phyloP scores from a whole-genome alignment of 306 rosid genomes.

The Rubus parviflorus region DNA sequence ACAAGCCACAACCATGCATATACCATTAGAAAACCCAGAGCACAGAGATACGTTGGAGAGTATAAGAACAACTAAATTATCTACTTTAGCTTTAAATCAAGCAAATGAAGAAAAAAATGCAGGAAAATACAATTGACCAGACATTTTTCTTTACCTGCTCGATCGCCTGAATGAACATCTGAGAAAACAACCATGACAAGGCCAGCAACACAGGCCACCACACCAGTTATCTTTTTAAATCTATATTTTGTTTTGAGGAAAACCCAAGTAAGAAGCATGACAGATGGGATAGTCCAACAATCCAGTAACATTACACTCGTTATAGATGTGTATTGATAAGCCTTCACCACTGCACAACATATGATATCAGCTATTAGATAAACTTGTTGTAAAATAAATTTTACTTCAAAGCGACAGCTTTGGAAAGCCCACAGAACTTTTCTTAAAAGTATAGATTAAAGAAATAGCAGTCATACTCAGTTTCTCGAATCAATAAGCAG shows the following conservation, averaged over 20 bases:
- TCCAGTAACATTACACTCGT: conserved; percentile 96
- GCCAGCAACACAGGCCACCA: conserved; percentile 78
- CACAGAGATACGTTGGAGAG: conserved; percentile 11
- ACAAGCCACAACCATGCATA: conserved; percentile 27
- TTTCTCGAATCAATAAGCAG: background rate
- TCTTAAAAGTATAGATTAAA: background rate
- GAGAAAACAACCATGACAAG: conserved; percentile 86
- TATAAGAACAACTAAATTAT: background rate
- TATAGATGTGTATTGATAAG: conserved; percentile 92
- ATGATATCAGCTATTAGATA: conserved; percentile 15
- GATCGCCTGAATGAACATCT: conserved; percentile 85
- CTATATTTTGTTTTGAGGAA: conserved; percentile 93
- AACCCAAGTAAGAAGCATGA: conserved; percentile 92
- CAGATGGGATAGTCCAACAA: conserved; percentile 93
- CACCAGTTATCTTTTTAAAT: conserved; percentile 70
- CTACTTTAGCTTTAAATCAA: conserved; percentile 7
- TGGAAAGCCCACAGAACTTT: background rate
- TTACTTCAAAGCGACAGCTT: background rate
- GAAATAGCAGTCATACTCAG: background rate
- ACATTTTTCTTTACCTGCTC: conserved; percentile 52
- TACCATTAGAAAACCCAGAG: conserved; percentile 25
- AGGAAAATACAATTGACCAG: background rate
- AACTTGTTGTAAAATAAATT: background rate
- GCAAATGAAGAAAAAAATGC: conserved; percentile 1
- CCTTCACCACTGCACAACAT: conserved; percentile 83